Conservation (phyloP, 768 basidiomycete genomes). For the Pisolithus microcarpus region DNA sequence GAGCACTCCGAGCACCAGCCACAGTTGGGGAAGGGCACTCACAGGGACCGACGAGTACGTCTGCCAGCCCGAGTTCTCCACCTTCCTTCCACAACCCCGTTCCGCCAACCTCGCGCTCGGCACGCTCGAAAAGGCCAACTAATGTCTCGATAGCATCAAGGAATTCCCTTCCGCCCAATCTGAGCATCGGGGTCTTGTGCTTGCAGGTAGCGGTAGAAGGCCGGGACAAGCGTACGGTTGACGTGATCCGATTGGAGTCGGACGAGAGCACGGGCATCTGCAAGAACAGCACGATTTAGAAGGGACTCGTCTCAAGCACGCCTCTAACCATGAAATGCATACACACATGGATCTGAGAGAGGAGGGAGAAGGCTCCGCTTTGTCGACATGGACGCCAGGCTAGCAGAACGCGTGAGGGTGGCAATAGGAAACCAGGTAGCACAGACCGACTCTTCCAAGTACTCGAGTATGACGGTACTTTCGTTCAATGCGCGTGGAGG, state of each 20-base stretch:
- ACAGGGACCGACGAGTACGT: conserved; percentile 71
- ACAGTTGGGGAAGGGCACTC: conserved; percentile 14
- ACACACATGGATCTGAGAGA: conserved; percentile 50
- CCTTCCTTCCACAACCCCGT: conserved; percentile 54
- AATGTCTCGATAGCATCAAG: conserved; percentile 43
- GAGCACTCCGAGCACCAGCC: not conserved
- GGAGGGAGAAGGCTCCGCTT: conserved; percentile 53
- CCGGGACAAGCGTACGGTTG: conserved; percentile 56
- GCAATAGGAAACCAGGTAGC: not conserved
- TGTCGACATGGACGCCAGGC: conserved; percentile 44
- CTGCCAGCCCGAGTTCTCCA: conserved; percentile 53
- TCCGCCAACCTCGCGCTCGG: conserved; percentile 43
- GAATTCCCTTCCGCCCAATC: conserved; percentile 48
- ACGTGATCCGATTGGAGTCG: conserved; percentile 65
- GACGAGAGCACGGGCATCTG: conserved; percentile 62
- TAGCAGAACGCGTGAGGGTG: conserved; percentile 16
- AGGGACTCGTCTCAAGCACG: not conserved
- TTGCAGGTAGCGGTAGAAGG: conserved; percentile 71
- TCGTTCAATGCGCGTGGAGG: conserved; percentile 67
- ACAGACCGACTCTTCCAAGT: conserved; percentile 59
- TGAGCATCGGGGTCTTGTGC: conserved; percentile 54
- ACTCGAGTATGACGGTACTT: conserved; percentile 74
- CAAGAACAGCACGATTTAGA: not conserved
- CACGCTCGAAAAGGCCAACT: conserved; percentile 48
- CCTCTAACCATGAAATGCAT: not conserved